Evolutionary conservation across 192 early-diverging fungal species (phyloP).

Genomic region (Neocallimastix lanati): DNA sequence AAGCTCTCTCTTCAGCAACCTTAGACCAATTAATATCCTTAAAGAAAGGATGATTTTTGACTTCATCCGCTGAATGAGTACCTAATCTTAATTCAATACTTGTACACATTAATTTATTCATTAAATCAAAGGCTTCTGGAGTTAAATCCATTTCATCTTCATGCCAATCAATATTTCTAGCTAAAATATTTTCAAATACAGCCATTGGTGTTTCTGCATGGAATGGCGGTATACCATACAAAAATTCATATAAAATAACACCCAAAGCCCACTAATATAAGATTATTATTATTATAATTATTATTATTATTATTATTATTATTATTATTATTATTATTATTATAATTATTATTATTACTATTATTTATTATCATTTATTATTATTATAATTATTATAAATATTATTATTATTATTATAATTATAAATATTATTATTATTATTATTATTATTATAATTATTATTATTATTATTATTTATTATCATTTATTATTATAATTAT

Average conservation of each 20-base stretch:
- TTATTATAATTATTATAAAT: too few species aligned
- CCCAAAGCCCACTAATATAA: constrained; percentile 85
- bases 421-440: too few species aligned
- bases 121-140: constrained; percentile 55
- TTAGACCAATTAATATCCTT: constrained; percentile 49
- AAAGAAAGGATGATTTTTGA: constrained; percentile 63
- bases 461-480: too few species aligned
- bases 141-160: constrained; percentile 51
- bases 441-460: too few species aligned
- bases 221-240: constrained; percentile 67
- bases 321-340: too few species aligned
- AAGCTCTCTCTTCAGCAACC: constrained; percentile 36
- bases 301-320: too few species aligned
- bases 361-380: too few species aligned
- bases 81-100: constrained; percentile 49
- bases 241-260: constrained; percentile 74
- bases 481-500: too few species aligned
- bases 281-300: too few species aligned
- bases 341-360: too few species aligned
- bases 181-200: constrained; percentile 71
- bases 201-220: constrained; percentile 53
- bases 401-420: too few species aligned
- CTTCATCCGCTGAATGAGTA: constrained; percentile 49
- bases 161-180: constrained; percentile 52
- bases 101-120: constrained; percentile 50